Conservation (phyloP, 345 rosid genomes). For the Lepidium africanum region DNA sequence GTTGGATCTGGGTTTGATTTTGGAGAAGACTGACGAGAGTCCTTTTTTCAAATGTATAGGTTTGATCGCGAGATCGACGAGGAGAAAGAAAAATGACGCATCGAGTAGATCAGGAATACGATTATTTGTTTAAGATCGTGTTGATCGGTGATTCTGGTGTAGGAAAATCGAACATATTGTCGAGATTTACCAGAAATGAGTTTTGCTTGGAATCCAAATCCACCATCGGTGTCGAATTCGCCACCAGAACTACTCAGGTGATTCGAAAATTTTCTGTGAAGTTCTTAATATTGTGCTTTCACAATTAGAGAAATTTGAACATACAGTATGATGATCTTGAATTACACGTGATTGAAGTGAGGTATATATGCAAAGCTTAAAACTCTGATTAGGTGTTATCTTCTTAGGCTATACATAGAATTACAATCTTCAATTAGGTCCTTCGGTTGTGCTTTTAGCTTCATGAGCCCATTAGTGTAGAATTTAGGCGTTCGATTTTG, state of each 20-base stretch:
- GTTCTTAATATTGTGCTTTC: not conserved
- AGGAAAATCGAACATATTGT: slow-evolving; percentile 69
- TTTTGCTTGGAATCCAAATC: slow-evolving; percentile 71
- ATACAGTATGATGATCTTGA: not conserved
- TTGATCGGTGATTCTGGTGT: slow-evolving; percentile 76
- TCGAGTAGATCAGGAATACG: slow-evolving; percentile 61
- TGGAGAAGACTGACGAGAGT: not conserved
- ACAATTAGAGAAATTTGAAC: not conserved
- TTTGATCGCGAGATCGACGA: slow-evolving; percentile 26
- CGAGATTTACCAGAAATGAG: slow-evolving; percentile 65
- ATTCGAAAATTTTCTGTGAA: not conserved
- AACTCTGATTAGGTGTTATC: not conserved
- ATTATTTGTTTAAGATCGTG: slow-evolving; percentile 70
- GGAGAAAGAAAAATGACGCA: slow-evolving; percentile 35
- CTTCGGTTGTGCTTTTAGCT: not conserved
- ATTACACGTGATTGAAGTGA: not conserved
- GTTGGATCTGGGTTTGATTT: slow-evolving; percentile 4
- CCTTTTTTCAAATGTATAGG: slow-evolving; percentile 6
- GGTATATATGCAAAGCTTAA: not conserved
- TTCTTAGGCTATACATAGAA: not conserved
- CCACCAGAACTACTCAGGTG: slow-evolving; percentile 64
- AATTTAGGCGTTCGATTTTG: not conserved
- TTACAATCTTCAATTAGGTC: not conserved
- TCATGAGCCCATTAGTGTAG: not conserved
- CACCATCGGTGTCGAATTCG: slow-evolving; percentile 69